Evolutionary conservation across 345 rosid species (phyloP).

Genomic region (Moricandia arvensis): DNA sequence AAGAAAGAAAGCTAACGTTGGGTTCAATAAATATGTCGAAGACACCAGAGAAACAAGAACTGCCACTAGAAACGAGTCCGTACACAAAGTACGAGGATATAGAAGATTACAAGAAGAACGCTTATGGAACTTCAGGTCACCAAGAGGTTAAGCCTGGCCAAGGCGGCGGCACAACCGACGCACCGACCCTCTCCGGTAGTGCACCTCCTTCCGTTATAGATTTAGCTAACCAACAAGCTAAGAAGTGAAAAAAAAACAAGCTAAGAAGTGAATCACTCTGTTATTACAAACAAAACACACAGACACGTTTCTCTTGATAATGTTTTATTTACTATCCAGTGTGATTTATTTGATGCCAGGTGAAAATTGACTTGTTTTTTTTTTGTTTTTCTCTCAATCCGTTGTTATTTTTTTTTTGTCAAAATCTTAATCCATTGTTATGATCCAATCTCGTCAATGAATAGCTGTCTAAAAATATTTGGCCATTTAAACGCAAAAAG

Average conservation of each 20-base stretch:
- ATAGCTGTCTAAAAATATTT: background rate
- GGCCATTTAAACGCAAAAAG: background rate
- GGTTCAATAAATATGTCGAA: conserved; percentile 21
- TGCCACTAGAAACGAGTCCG: conserved; percentile 53
- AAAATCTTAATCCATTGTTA: background rate
- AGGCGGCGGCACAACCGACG: conserved; percentile 48
- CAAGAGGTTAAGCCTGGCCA: conserved; percentile 43
- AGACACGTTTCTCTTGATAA: background rate
- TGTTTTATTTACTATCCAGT: background rate
- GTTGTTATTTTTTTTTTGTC: background rate
- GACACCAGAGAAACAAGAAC: conserved; percentile 23
- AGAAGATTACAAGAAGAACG: conserved; percentile 51
- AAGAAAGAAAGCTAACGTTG: background rate
- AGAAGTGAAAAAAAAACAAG: conserved; percentile 29
- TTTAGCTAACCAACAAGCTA: conserved; percentile 30
- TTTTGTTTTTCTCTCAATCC: background rate
- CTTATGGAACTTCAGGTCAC: conserved; percentile 56
- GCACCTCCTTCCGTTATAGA: conserved; percentile 23
- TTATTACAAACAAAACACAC: background rate
- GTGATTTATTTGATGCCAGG: conserved; percentile 11
- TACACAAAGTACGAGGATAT: conserved; percentile 43
- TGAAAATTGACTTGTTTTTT: background rate
- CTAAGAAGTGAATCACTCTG: conserved; percentile 27
- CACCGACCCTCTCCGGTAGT: conserved; percentile 46
- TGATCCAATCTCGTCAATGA: conserved; percentile 5